phyloP scores from a whole-genome alignment of 148 eudicot species.

The Rheum nobile region DNA sequence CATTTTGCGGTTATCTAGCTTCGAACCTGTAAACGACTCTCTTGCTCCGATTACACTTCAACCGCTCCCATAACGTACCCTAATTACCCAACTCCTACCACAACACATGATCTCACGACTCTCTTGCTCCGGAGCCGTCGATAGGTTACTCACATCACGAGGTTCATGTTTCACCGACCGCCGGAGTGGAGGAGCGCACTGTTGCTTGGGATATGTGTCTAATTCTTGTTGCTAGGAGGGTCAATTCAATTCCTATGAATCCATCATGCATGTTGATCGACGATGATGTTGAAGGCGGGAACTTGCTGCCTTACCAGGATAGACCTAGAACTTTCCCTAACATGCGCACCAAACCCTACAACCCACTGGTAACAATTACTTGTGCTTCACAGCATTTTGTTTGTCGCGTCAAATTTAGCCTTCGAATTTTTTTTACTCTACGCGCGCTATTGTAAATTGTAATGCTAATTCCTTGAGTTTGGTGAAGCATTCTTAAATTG shows the following conservation, averaged over 20 bases:
- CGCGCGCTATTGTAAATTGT: background rate
- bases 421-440: background rate
- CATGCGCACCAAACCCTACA: slow-evolving; percentile 81
- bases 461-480: background rate
- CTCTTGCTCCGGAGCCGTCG: slow-evolving; percentile 14
- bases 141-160: background rate
- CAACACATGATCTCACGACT: slow-evolving; percentile 15
- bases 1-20: no score
- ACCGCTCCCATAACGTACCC: no score
- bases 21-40: no score
- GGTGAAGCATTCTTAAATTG: no score
- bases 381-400: background rate
- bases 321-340: slow-evolving; percentile 82
- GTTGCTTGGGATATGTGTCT: no score
- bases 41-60: no score
- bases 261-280: slow-evolving; percentile 69
- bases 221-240: slow-evolving; percentile 59
- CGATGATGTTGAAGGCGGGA: slow-evolving; percentile 68
- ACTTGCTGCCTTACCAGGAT: slow-evolving; percentile 62
- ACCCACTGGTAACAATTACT: slow-evolving; percentile 56
- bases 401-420: background rate
- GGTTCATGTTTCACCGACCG: slow-evolving; percentile 8
- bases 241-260: slow-evolving; percentile 50
- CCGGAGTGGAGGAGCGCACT: slow-evolving; percentile 1
- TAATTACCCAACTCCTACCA: no score